phyloP scores from a whole-genome alignment of 345 rosid species.

The Barbarea vulgaris region DNA sequence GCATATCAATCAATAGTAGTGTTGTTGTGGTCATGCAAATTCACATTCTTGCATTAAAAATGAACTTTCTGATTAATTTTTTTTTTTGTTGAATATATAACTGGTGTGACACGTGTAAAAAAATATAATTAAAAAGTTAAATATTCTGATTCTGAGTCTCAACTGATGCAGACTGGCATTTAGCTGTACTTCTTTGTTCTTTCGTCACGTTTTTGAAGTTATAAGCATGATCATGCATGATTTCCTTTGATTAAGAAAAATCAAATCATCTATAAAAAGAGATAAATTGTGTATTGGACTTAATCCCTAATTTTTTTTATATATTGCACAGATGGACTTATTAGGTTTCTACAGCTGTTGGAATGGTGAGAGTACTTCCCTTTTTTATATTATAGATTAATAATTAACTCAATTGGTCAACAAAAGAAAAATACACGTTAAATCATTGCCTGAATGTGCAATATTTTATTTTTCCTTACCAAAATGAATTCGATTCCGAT shows the following conservation, averaged over 20 bases:
- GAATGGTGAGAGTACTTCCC: slow-evolving; percentile 45
- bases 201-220: neutral
- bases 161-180: neutral
- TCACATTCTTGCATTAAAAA: neutral
- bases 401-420: neutral
- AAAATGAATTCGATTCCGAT: slow-evolving; percentile 8
- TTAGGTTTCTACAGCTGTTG: slow-evolving; percentile 50
- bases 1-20: neutral
- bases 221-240: slow-evolving; percentile 12
- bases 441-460: neutral
- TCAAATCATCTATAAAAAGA: neutral
- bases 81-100: neutral
- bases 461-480: neutral
- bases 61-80: neutral
- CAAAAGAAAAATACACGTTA: slow-evolving; percentile 13
- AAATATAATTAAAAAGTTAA: neutral
- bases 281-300: neutral
- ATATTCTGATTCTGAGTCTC: too few relatives aligned
- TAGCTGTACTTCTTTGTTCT: neutral
- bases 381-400: neutral
- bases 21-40: neutral
- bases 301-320: neutral
- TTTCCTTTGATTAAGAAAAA: neutral
- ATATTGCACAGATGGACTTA: slow-evolving; percentile 50
- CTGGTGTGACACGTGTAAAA: neutral